Evolutionary conservation across 768 basidiomycete genomes (phyloP).

Genomic region (Russula dissimulans): DNA sequence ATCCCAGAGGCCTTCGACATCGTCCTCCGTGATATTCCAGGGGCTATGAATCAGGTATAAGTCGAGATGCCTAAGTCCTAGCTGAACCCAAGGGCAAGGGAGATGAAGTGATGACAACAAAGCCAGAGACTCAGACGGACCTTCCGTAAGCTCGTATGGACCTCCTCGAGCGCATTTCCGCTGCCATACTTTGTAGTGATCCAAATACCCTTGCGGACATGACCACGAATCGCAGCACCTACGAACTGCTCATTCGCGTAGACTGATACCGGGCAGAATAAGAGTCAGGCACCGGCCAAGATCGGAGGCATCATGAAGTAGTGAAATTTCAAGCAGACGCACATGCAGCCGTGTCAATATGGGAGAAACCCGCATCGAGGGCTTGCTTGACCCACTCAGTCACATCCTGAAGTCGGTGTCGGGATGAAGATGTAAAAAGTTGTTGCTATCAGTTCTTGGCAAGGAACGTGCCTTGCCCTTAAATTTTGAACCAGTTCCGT

Average conservation of each 20-base stretch:
- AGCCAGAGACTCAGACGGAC: slow-evolving; percentile 24
- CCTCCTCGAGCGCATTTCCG: slow-evolving; percentile 30
- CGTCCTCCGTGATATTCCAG: slow-evolving; percentile 19
- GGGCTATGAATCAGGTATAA: slow-evolving; percentile 64
- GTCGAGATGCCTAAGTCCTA: slow-evolving; percentile 53
- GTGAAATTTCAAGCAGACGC: slow-evolving; percentile 3
- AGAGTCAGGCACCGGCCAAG: neutral
- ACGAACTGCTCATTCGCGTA: slow-evolving; percentile 33
- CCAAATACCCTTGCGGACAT: slow-evolving; percentile 29
- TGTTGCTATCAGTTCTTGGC: too few relatives aligned
- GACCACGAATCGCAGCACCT: slow-evolving; percentile 29
- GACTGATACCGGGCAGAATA: slow-evolving; percentile 15
- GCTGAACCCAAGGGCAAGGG: slow-evolving; percentile 29
- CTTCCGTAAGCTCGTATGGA: slow-evolving; percentile 41
- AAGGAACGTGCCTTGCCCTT: slow-evolving; percentile 21
- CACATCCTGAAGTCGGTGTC: slow-evolving; percentile 31
- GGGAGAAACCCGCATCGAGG: slow-evolving; percentile 49
- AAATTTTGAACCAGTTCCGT: slow-evolving; percentile 46
- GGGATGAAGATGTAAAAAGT: too few relatives aligned
- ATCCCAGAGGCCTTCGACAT: slow-evolving; percentile 40
- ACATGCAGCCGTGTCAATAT: slow-evolving; percentile 58
- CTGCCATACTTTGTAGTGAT: slow-evolving; percentile 41
- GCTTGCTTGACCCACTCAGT: slow-evolving; percentile 48
- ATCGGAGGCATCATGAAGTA: neutral
- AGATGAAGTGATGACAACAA: neutral